Conservation (phyloP, 345 rosid genomes). For the Syzygium aromaticum region DNA sequence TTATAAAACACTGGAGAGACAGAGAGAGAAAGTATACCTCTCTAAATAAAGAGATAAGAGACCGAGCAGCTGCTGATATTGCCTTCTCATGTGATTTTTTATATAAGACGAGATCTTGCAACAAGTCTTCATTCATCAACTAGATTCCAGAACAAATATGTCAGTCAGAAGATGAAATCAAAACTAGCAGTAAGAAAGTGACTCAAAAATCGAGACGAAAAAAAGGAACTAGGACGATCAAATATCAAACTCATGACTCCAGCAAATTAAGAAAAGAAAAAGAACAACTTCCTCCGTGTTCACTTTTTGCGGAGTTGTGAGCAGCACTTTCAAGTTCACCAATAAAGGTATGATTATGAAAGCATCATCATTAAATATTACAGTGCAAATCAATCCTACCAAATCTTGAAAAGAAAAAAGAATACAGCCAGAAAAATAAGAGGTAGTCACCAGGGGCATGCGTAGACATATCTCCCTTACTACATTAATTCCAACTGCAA, state of each 20-base stretch:
- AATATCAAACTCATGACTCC: not conserved
- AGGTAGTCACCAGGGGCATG: constrained; percentile 67
- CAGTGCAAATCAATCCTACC: not conserved
- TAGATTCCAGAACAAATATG: constrained; percentile 15
- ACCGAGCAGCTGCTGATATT: constrained; percentile 74
- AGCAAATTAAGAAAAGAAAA: not conserved
- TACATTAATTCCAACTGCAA: constrained; percentile 89
- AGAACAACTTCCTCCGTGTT: not conserved
- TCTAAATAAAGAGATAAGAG: constrained; percentile 84
- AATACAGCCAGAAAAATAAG: not conserved
- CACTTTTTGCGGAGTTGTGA: not conserved
- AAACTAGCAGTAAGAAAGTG: not conserved
- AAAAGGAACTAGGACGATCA: not conserved
- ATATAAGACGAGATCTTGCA: constrained; percentile 88
- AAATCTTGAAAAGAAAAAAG: not conserved
- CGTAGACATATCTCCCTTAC: constrained; percentile 91
- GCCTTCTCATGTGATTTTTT: constrained; percentile 91
- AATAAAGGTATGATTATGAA: not conserved
- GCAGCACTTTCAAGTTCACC: not conserved
- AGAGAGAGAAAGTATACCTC: constrained; percentile 43
- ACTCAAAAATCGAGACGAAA: not conserved
- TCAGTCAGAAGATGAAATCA: not conserved
- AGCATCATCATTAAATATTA: not conserved
- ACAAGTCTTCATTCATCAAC: constrained; percentile 94
- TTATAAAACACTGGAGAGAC: not conserved